A percentile compares a stretch with the other conserved stretches of the same genome.
These are phyloP conservation scores for Raphidocelis subcapitata DNA, from an alignment of 139 green algal species.

Conservation along the genomic window DNA sequence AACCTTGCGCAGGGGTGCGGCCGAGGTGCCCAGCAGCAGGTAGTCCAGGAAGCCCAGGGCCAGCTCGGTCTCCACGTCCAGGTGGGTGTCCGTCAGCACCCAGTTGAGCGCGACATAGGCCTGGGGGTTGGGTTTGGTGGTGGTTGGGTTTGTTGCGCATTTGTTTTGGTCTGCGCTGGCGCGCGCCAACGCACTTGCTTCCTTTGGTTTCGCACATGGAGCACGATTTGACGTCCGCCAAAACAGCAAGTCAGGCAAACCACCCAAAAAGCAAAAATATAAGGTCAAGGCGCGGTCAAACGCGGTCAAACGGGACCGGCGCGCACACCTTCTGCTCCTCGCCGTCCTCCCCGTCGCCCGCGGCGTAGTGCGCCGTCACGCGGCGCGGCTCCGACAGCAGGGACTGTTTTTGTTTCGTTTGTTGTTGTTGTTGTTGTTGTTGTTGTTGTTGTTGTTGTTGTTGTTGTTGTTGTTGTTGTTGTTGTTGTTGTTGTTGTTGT, in stretches of 20 bases:
- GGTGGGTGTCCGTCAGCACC: slow-evolving; percentile 82
- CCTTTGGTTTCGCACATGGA: no score
- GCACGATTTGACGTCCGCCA: no score
- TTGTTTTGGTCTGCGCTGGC: no score
- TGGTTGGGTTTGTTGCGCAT: neutral
- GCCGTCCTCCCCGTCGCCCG: slow-evolving; percentile 64
- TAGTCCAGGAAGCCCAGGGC: slow-evolving; percentile 96
- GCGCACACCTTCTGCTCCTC: slow-evolving; percentile 24
- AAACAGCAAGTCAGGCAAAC: no score
- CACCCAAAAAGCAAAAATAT: no score
- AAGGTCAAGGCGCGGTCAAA: no score
- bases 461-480: slow-evolving; percentile 4
- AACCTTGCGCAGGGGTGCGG: slow-evolving; percentile 84
- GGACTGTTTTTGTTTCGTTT: slow-evolving; percentile 3
- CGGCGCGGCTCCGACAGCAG: slow-evolving; percentile 37
- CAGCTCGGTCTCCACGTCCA: slow-evolving; percentile 92
- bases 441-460: slow-evolving; percentile 3
- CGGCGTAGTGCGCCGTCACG: slow-evolving; percentile 58
- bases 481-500: slow-evolving; percentile 3
- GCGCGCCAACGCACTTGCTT: no score
- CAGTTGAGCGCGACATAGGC: slow-evolving; percentile 90
- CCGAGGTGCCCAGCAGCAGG: slow-evolving; percentile 91
- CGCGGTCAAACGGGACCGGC: no score
- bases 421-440: slow-evolving; percentile 3
- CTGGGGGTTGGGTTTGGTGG: slow-evolving; percentile 37